Percentiles rank a stretch among this genome's conserved stretches.
Conservation (phyloP, 495 filamentous ascomycete genomes). For the Margaritispora aquatica region DNA sequence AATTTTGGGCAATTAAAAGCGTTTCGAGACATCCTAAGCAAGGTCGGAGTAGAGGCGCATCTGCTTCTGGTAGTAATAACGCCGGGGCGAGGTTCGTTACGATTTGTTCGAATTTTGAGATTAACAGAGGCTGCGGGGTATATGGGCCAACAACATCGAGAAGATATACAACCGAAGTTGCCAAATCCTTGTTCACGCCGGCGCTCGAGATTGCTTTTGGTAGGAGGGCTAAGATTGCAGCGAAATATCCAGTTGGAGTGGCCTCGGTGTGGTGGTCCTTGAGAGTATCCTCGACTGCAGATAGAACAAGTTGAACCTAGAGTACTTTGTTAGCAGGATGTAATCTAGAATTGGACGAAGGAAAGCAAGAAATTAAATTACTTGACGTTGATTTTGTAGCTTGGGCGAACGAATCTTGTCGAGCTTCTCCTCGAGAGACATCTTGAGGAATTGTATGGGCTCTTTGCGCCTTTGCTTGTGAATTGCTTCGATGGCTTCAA, state of each 20-base stretch:
- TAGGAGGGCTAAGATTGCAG: slow-evolving; percentile 87
- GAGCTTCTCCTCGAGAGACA: slow-evolving; percentile 83
- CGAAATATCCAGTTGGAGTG: slow-evolving; percentile 87
- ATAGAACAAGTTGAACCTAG: slow-evolving; percentile 81
- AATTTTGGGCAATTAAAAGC: slow-evolving; percentile 82
- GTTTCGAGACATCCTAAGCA: slow-evolving; percentile 93
- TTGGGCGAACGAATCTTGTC: slow-evolving; percentile 95
- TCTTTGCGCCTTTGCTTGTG: slow-evolving; percentile 21
- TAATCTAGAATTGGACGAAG: neutral
- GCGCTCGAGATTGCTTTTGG: slow-evolving; percentile 61
- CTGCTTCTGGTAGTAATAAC: slow-evolving; percentile 70
- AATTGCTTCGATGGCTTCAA: neutral
- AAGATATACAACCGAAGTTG: slow-evolving; percentile 86
- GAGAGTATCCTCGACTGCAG: slow-evolving; percentile 87
- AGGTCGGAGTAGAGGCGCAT: slow-evolving; percentile 77
- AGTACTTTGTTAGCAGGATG: slow-evolving; percentile 5
- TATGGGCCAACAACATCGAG: slow-evolving; percentile 84
- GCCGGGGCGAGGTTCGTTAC: slow-evolving; percentile 79
- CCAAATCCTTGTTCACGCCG: slow-evolving; percentile 74
- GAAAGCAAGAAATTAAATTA: slow-evolving; percentile 31
- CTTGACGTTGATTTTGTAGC: slow-evolving; percentile 91
- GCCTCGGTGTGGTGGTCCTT: slow-evolving; percentile 75
- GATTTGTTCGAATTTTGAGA: slow-evolving; percentile 90
- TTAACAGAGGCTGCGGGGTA: slow-evolving; percentile 76
- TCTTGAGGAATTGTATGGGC: slow-evolving; percentile 31